These are phyloP conservation scores for Vigna angularis DNA, from an alignment of 306 rosid genomes.

Conservation along the genomic window DNA sequence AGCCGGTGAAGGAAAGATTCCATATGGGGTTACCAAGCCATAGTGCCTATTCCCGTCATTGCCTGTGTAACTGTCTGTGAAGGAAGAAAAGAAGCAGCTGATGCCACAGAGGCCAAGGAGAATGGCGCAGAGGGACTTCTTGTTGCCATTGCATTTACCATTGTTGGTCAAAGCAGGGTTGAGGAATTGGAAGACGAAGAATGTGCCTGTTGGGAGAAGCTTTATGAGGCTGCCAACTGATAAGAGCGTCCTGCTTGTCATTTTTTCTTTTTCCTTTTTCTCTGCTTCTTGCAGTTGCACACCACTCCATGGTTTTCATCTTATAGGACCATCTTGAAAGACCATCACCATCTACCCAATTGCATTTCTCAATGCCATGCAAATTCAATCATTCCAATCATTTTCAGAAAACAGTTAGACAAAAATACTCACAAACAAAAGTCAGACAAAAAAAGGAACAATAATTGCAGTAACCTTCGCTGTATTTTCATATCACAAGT, in stretches of 20 bases:
- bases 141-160: slow-evolving; percentile 59
- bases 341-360: neutral
- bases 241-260: slow-evolving; percentile 34
- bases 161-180: slow-evolving; percentile 72
- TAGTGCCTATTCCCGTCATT: slow-evolving; percentile 58
- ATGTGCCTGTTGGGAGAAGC: slow-evolving; percentile 86
- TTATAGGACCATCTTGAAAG: neutral
- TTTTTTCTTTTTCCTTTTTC: neutral
- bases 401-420: neutral
- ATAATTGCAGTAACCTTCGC: no score
- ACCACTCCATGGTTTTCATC: neutral
- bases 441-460: no score
- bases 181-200: slow-evolving; percentile 72
- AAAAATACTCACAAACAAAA: no score
- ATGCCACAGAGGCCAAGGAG: slow-evolving; percentile 57
- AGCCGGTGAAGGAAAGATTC: slow-evolving; percentile 67
- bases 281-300: no score
- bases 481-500: no score
- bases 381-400: neutral
- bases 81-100: slow-evolving; percentile 67
- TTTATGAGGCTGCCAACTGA: slow-evolving; percentile 64
- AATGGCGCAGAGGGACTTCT: slow-evolving; percentile 52
- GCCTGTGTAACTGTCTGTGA: slow-evolving; percentile 77
- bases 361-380: neutral
- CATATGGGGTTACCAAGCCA: slow-evolving; percentile 59